phyloP scores from a whole-genome alignment of 2,329 filamentous ascomycete species.

The Phialocephala sp. region DNA sequence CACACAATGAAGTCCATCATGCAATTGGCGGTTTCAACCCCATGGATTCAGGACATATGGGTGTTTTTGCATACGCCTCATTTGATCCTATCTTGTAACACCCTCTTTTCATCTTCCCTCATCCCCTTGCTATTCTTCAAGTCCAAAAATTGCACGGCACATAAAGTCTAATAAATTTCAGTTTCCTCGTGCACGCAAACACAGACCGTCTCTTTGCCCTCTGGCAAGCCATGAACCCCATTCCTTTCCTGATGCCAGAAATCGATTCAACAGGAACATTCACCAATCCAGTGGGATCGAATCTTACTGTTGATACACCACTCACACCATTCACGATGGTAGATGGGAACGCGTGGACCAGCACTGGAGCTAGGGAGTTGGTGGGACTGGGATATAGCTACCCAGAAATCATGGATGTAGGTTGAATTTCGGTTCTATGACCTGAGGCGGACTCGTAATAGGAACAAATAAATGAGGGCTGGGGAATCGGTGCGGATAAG shows the following conservation, averaged over 20 bases:
- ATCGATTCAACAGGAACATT: constrained; percentile 44
- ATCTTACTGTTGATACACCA: constrained; percentile 38
- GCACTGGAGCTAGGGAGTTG: neutral
- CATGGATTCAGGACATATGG: constrained; percentile 45
- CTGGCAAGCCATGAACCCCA: constrained; percentile 52
- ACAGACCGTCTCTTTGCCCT: constrained; percentile 64
- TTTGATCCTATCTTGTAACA: constrained; percentile 55
- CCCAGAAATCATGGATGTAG: constrained; percentile 1
- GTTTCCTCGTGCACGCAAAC: constrained; percentile 60
- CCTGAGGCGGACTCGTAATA: neutral
- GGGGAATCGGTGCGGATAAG: neutral
- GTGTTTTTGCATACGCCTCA: constrained; percentile 48
- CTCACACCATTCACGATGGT: constrained; percentile 35
- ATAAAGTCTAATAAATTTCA: constrained; percentile 30
- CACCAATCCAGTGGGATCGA: constrained; percentile 32
- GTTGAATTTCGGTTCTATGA: neutral
- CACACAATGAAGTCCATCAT: constrained; percentile 52
- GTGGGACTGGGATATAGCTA: constrained; percentile 2
- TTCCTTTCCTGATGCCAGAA: constrained; percentile 41
- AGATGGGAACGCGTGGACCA: neutral
- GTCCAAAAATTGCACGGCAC: neutral
- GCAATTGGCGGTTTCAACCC: constrained; percentile 44
- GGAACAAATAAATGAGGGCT: neutral
- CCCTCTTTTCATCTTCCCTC: neutral
- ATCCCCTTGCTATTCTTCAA: neutral